A percentile compares a stretch with the other conserved stretches of the same genome.
Evolutionary conservation across 1,284 basidiomycete species (phyloP).

Genomic region (Chondrostereum purpureum): DNA sequence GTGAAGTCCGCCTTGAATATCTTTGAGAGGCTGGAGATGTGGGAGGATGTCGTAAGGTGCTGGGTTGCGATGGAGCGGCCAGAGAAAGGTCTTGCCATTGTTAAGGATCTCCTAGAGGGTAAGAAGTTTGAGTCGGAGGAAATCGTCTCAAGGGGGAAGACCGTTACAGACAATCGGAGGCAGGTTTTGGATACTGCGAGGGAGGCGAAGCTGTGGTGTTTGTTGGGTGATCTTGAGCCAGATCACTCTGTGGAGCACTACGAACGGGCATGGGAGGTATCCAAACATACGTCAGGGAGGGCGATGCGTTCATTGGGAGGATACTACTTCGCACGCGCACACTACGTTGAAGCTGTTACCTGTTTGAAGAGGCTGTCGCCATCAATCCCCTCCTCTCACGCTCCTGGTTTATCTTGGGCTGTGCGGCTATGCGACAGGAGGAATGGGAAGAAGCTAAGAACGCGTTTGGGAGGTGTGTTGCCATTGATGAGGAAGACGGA

Average conservation of each 20-base stretch:
- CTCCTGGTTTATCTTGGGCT: conserved; percentile 95
- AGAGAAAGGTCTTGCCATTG: conserved; percentile 72
- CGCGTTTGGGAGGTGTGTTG: conserved; percentile 82
- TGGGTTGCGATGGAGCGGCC: conserved; percentile 74
- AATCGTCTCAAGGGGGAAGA: conserved; percentile 59
- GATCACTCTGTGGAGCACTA: conserved; percentile 63
- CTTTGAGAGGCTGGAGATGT: conserved; percentile 91
- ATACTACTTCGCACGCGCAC: conserved; percentile 65
- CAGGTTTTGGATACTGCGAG: conserved; percentile 58
- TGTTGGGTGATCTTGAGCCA: conserved; percentile 89
- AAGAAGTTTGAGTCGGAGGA: conserved; percentile 74
- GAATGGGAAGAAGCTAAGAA: conserved; percentile 80
- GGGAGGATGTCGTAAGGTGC: conserved; percentile 90
- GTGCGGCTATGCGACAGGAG: conserved; percentile 76
- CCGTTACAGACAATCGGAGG: conserved; percentile 30
- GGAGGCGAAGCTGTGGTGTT: conserved; percentile 92
- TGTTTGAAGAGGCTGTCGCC: conserved; percentile 69
- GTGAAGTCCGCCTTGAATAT: conserved; percentile 85
- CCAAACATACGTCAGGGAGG: conserved; percentile 73
- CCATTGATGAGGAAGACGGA: conserved; percentile 91
- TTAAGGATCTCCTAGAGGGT: conserved; percentile 80
- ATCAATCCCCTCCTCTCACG: conserved; percentile 88
- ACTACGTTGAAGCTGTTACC: conserved; percentile 59
- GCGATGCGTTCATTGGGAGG: conserved; percentile 90
- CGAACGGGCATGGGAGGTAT: conserved; percentile 79